Evolutionary conservation across 345 rosid genomes (phyloP), one percentile per base, ranked within the genome.

Genomic region (Noccaea caerulescens): DNA sequence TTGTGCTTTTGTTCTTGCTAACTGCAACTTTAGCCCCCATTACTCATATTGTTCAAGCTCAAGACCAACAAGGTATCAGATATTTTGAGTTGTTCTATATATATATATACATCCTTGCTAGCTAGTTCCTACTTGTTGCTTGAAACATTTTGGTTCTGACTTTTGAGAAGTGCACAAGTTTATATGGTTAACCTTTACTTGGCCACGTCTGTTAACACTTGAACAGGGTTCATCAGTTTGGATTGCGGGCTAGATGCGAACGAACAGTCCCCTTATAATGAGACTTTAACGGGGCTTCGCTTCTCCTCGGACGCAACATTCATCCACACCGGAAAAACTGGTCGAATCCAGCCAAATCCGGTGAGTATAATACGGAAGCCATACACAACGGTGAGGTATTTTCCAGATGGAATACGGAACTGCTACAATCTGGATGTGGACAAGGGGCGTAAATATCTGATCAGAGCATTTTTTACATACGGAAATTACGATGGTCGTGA

Each of bases 171-270:
- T 16, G 10, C 14, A 32, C 3, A 45, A 2, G 51, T 51, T 33
- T 50, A 3, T 3, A 25, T 13, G 51, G 4, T 44, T 11, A 57
- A 46, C 23, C 5, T 33, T 18, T 12, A 4, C 20, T 27, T 27
- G 30, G 3, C 30, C 1, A 9, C 36, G 43, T 45, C 7, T 33
- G 13, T 43, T n/a, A 39, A 45, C 30, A 27, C 30, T 27, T 27
- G 3, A 27, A 3, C 78, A 82, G 88, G 82, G 10, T 80, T 82
- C 72, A 75, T 82, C 45, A 78, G 80, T 66, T 70, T 84, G 63
- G 88, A 80, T 42, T 82, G 88, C 20, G 88, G 87, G 14, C 18
- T 51, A 25, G 53, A 71, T 0, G 34, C 57, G 0, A 5, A 44
- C 20, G 67, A 58, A 12, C 1, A 0, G 9, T 45, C 71, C 9